These are phyloP conservation scores for Sambucus nigra DNA, from an alignment of 129 eudicot genomes.

Conservation along the genomic window DNA sequence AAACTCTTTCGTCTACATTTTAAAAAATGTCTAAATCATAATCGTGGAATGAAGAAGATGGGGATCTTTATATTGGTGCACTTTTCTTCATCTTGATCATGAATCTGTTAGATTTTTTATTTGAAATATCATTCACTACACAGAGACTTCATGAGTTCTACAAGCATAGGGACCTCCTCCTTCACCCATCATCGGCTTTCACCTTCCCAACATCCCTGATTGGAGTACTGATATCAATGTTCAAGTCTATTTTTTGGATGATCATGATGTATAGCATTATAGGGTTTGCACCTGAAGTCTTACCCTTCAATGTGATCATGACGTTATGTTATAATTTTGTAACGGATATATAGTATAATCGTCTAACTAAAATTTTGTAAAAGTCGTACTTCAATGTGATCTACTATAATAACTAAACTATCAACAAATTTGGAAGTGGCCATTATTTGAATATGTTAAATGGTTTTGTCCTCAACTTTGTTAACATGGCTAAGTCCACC, in stretches of 20 bases:
- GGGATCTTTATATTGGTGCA: constrained; percentile 29
- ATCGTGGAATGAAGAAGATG: constrained; percentile 32
- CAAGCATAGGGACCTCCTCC: constrained; percentile 23
- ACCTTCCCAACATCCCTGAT: constrained; percentile 25
- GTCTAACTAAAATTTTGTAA: too few species aligned
- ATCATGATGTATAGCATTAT: constrained; percentile 25
- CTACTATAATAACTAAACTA: too few species aligned
- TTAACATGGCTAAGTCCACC: too few species aligned
- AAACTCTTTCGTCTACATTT: constrained; percentile 22
- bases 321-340: too few species aligned
- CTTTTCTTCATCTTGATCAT: constrained; percentile 23
- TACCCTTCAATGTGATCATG: too few species aligned
- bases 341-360: too few species aligned
- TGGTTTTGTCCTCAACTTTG: too few species aligned
- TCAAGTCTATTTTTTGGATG: constrained; percentile 29
- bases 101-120: constrained; percentile 29
- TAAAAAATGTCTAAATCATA: constrained; percentile 28
- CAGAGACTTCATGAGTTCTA: constrained; percentile 29
- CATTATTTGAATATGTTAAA: too few species aligned
- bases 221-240: constrained; percentile 28
- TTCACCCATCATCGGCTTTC: constrained; percentile 27
- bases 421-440: too few species aligned
- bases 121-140: constrained; percentile 24
- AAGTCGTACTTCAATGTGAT: too few species aligned
- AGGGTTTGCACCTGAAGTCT: constrained; percentile 31